These are phyloP conservation scores for Xylogone sp. DNA, from an alignment of 2,329 filamentous ascomycete genomes.

Conservation along the genomic window DNA sequence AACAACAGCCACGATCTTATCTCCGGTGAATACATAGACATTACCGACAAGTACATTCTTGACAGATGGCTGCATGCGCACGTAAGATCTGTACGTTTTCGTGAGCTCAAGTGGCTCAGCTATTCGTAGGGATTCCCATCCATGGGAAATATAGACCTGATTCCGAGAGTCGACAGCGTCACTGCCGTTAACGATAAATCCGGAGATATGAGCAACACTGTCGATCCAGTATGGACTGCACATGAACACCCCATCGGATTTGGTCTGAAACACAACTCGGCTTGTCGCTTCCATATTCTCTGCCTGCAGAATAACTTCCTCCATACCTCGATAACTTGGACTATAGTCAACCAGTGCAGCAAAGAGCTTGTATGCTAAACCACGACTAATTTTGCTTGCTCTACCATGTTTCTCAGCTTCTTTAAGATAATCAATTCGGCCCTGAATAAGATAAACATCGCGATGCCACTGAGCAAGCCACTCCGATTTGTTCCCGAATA, in stretches of 20 bases:
- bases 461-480: conserved; percentile 66
- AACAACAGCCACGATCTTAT: conserved; percentile 21
- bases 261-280: conserved; percentile 43
- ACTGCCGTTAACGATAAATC: conserved; percentile 58
- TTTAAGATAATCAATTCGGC: conserved; percentile 53
- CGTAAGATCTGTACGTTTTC: conserved; percentile 53
- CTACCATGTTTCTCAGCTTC: conserved; percentile 60
- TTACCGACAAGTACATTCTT: conserved; percentile 50
- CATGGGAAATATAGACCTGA: conserved; percentile 56
- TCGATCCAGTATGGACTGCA: conserved; percentile 57
- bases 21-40: conserved; percentile 47
- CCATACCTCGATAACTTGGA: conserved; percentile 51
- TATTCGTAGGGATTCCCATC: conserved; percentile 52
- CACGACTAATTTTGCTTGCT: conserved; percentile 69
- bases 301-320: conserved; percentile 50
- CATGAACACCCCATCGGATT: conserved; percentile 47
- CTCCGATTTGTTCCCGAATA: conserved; percentile 54
- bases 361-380: conserved; percentile 73
- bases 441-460: conserved; percentile 65
- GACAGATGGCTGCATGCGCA: conserved; percentile 50
- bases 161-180: conserved; percentile 52
- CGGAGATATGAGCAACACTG: conserved; percentile 54
- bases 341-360: conserved; percentile 55
- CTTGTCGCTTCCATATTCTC: conserved; percentile 45
- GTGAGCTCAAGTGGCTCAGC: conserved; percentile 39